Base-by-base conservation (phyloP, 2,329 filamentous ascomycete genomes). In the Paraphoma sp. region DNA sequence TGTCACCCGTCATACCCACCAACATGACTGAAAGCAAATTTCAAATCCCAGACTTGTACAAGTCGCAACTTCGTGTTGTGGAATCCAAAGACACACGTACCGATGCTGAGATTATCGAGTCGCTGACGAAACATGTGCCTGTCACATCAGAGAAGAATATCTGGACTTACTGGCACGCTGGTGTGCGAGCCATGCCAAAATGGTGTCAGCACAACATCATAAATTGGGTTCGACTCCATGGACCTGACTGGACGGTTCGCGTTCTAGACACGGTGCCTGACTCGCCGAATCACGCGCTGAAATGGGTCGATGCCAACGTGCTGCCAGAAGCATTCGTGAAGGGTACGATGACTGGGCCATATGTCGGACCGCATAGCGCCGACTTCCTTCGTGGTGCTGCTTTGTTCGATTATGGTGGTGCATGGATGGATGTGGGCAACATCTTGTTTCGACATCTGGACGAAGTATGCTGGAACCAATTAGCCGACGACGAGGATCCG, bases 361-460 rank as follows among this genome's bases (percentile, higher is more conserved):
- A 77, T 50, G 69, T 74, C 1, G 81, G 78, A 1, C 75, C 74
- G 1, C 82, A 85, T 57, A 76, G 74, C 0, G 79, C 80, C 2
- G 83, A 85, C 50, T 71, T 84, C 0, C 68, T 84, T 5, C 78
- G 83, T 0, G 71, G 81, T 5, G 75, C 78, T n/a, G 67, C 74
- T 6, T 57, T 82, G 12, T 73, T 71, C 48, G 56, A 63, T 14
- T 74, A 79, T 49, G 79, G 79, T 6, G 79, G 79, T 18, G 76
- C 74, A 0, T 79, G 74, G 67, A 71, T 80, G 57, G 79, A 81
- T 53, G 76, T 80, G 5, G 78, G 78, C 4, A 72, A 67, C 42
- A 70, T 80, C 14, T 54, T 80, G n/a, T 63, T 78, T 31, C 64
- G 77, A 5, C 59, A 64, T 29, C 63, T 80, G 28, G 77, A 80